Evolutionary conservation across 78 protist species (phyloP).

Genomic region (Protostelium mycophagum): DNA sequence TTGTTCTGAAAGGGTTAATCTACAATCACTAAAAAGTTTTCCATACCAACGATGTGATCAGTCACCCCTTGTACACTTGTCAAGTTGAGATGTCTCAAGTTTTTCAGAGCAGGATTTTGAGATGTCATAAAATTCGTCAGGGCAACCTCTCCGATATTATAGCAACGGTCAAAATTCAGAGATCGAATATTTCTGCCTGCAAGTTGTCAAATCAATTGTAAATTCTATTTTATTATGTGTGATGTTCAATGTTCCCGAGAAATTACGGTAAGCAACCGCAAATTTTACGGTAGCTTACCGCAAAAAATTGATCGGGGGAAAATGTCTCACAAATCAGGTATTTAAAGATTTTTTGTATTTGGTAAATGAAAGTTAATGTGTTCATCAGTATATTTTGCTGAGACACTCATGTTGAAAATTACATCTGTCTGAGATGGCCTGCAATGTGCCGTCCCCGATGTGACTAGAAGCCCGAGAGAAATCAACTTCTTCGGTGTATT

Average conservation of each 20-base stretch:
- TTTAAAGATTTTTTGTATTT: too few species aligned
- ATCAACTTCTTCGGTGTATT: neutral
- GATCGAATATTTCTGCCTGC: neutral
- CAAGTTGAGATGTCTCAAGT: neutral
- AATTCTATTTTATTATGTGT: neutral
- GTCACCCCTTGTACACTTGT: neutral
- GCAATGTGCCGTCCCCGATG: too few species aligned
- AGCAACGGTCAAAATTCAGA: neutral
- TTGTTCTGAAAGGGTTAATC: neutral
- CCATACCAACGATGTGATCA: neutral
- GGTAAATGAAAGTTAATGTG: too few species aligned
- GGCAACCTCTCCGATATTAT: neutral
- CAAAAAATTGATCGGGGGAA: too few species aligned
- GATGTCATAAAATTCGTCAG: neutral
- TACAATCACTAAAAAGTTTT: neutral
- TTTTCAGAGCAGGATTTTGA: neutral
- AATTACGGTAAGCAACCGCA: too few species aligned
- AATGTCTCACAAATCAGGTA: too few species aligned
- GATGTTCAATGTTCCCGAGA: neutral
- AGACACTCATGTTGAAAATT: too few species aligned
- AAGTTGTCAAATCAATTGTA: neutral
- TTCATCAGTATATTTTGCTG: too few species aligned
- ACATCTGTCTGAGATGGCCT: too few species aligned
- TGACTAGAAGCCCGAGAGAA: neutral
- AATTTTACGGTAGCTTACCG: too few species aligned